phyloP scores from a whole-genome alignment of 1,284 basidiomycete species.

The Boletellus deceptivus region DNA sequence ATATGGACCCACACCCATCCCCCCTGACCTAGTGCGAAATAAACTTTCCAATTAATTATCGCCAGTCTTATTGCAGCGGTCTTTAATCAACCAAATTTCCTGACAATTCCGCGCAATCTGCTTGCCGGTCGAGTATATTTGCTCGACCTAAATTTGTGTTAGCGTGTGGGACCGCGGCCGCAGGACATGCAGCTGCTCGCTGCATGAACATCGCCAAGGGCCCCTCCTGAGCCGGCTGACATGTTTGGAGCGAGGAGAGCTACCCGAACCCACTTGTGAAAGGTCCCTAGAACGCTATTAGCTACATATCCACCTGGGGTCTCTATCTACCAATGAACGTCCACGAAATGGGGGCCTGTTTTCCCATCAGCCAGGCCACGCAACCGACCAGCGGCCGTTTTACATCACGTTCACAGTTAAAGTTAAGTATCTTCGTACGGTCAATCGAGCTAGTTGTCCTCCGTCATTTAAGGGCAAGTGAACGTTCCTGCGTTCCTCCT shows the following conservation, averaged over 20 bases:
- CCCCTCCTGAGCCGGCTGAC: neutral
- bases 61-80: neutral
- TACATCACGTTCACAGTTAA: constrained; percentile 34
- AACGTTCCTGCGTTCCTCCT: constrained; percentile 13
- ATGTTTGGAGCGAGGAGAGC: constrained; percentile 4
- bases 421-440: constrained; percentile 28
- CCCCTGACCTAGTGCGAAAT: too few species aligned
- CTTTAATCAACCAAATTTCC: too few species aligned
- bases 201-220: neutral
- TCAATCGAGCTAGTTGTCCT: constrained; percentile 17
- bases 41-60: constrained; percentile 6
- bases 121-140: too few species aligned
- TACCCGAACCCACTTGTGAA: constrained; percentile 4
- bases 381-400: constrained; percentile 35
- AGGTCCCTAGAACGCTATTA: constrained; percentile 37
- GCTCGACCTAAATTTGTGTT: constrained; percentile 6
- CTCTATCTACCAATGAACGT: constrained; percentile 28
- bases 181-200: neutral
- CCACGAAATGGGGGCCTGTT: constrained; percentile 13
- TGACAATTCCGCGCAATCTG: too few species aligned
- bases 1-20: constrained; percentile 6
- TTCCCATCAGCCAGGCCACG: constrained; percentile 30
- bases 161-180: neutral
- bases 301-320: constrained; percentile 16
- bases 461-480: constrained; percentile 34